Base-by-base conservation (phyloP, 805 yeast species). In the Groenewaldozyma tartarivorans region DNA sequence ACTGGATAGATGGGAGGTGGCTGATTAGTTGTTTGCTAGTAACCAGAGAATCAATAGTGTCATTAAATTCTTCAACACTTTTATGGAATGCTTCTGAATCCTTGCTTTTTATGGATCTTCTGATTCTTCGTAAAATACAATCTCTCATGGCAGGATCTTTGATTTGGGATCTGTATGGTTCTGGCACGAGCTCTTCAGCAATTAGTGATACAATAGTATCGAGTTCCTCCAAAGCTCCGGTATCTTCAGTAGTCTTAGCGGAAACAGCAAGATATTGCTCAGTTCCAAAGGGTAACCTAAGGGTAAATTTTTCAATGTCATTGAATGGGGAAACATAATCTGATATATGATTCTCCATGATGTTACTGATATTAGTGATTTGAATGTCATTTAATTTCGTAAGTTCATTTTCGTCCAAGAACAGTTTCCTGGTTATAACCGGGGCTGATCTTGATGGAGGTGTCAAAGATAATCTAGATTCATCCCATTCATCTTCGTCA, bases 151-250 rank as follows among this genome's bases (percentile, higher is more conserved):
- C 30, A 2, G 54, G 54, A 30, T 53, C 50, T 37, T 49, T 49
- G 62, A 45, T 60, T 48, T 4, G 41, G 30, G 32, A 54, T 52
- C 43, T 18, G 32, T 61, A 57, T 2, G 54, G 54, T 15, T 58
- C 57, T 0, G 75, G 75, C 24, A 74, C 60, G 47, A 58, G 71
- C 7, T 56, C 49, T 19, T 53, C 21, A 0, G 76, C 62, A 13
- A 61, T 52, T 29, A 69, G 40, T 37, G 67, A 74, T 70, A 74
- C 71, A 20, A 60, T 53, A 41, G 64, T 64, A 3, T 76, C 79
- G 40, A 81, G 67, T 50, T 81, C 90, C 38, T 66, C 71, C 35
- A 77, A 61, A 3, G 87, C 84, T 51, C 79, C 77, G 32, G 76
- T 64, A 40, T 74, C 74, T 7, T 36, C 39, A 4, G 33, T 33